Base-by-base conservation (phyloP, 352 stramenopile genomes). In the Globisporangium ultimum region DNA sequence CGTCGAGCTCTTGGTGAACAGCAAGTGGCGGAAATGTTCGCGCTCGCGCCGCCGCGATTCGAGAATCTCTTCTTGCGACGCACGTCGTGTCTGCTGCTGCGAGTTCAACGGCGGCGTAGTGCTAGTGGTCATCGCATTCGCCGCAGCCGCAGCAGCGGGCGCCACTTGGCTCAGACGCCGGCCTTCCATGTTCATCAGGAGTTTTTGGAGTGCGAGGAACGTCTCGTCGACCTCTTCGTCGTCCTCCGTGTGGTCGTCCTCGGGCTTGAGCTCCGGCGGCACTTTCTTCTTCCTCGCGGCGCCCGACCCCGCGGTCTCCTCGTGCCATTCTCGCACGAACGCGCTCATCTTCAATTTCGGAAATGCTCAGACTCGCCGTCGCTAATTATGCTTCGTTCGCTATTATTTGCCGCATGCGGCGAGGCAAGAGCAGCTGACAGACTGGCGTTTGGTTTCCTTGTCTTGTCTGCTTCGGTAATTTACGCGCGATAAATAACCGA, bases 171-270 rank as follows among this genome's bases (percentile, higher is more conserved):
- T 66, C 47, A 68, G 50, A 17, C 63, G 72, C 21, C 55, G 76
- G 47, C 66, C 70, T 55, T 88, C 87, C 21, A 92, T 78, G 36
- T 77, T 69, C 56, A 77, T 81, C 15, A 92, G 68, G 48, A 92
- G 66, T 59, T 85, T 87, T 57, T 92, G 83, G 13, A 92, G 73
- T 18, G 83, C 80, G 46, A 92, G 13, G 52, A 92, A 92, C 41
- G 83, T 92, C 65, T 92, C 83, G 60, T 92, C 83, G 32, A 88
- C 71, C 43, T 92, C 82, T 17, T 87, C 80, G 14, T 90, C 78
- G 15, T 90, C 69, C 48, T 86, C 67, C 55, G 73, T 69, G 17
- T 66, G 71, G 50, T 60, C 60, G 42, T 70, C 62, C 42, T 81
- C 65, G 21, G 63, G 68, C 45, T 53, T 34, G 10, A 64, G 52